phyloP scores from a whole-genome alignment of 441 rosid genomes.

The Isatis lusitanica region DNA sequence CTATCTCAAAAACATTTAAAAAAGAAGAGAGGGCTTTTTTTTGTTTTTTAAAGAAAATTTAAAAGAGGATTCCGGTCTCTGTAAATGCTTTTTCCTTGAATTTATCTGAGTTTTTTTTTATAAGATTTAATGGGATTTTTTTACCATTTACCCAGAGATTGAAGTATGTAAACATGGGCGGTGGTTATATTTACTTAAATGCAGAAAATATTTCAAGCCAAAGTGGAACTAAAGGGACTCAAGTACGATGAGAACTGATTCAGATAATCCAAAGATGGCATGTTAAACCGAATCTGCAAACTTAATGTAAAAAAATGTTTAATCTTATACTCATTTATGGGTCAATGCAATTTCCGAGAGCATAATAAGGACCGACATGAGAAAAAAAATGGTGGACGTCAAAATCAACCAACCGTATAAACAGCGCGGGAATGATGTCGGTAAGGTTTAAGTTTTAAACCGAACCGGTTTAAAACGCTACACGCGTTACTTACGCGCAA shows the following conservation, averaged over 20 bases:
- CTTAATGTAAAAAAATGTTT: neutral
- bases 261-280: neutral
- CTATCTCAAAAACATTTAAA: too few relatives aligned
- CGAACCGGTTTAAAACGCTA: conserved; percentile 7
- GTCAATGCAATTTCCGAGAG: too few relatives aligned
- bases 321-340: too few relatives aligned
- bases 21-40: neutral
- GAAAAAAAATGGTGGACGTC: too few relatives aligned
- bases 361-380: too few relatives aligned
- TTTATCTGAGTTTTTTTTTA: neutral
- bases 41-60: neutral
- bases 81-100: neutral
- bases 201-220: conserved; percentile 42
- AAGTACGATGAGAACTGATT: conserved; percentile 35
- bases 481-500: conserved; percentile 36
- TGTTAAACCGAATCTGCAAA: neutral
- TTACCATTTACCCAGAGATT: conserved; percentile 39
- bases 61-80: neutral
- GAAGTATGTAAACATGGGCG: conserved; percentile 74
- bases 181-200: conserved; percentile 70
- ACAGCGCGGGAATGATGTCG: conserved; percentile 29
- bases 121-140: neutral
- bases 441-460: neutral
- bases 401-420: neutral
- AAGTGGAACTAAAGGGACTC: conserved; percentile 34